These are phyloP conservation scores for Kazachstania psychrophila DNA, from an alignment of 805 yeast genomes.

Conservation along the genomic window DNA sequence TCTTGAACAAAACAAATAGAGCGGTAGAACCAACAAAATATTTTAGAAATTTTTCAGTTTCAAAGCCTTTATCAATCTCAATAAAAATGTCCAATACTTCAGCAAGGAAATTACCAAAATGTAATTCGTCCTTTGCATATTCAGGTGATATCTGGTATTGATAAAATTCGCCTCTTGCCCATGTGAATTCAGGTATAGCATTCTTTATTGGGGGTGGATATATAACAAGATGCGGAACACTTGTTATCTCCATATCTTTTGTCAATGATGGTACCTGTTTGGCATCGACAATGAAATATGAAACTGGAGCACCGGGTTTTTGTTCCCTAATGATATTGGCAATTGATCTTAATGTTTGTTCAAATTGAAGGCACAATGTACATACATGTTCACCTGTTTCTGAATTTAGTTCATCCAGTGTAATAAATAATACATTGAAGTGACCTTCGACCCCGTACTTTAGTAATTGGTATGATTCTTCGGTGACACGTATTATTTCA, in stretches of 20 bases:
- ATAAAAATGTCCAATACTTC: constrained; percentile 37
- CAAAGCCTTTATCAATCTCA: constrained; percentile 36
- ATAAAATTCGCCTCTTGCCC: constrained; percentile 31
- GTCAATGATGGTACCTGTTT: constrained; percentile 35
- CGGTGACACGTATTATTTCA: constrained; percentile 36
- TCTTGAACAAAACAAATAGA: constrained; percentile 40
- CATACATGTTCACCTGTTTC: constrained; percentile 34
- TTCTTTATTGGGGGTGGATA: constrained; percentile 40
- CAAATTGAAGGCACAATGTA: constrained; percentile 37
- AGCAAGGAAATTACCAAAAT: constrained; percentile 47
- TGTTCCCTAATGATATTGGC: constrained; percentile 37
- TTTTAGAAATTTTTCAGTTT: constrained; percentile 33
- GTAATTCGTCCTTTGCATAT: constrained; percentile 32
- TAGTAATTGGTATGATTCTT: constrained; percentile 33
- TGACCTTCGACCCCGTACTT: constrained; percentile 44
- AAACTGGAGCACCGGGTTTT: constrained; percentile 34
- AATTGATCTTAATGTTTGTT: constrained; percentile 34
- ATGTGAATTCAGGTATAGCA: constrained; percentile 16
- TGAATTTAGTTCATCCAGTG: constrained; percentile 37
- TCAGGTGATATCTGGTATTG: constrained; percentile 27
- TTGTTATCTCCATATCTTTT: constrained; percentile 34
- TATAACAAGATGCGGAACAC: constrained; percentile 62
- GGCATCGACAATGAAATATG: constrained; percentile 46
- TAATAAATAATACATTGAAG: constrained; percentile 42
- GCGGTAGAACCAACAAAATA: constrained; percentile 41